Evolutionary conservation across 2,329 filamentous ascomycete species (phyloP).

Genomic region (Mycosphaerelloides madeirae): DNA sequence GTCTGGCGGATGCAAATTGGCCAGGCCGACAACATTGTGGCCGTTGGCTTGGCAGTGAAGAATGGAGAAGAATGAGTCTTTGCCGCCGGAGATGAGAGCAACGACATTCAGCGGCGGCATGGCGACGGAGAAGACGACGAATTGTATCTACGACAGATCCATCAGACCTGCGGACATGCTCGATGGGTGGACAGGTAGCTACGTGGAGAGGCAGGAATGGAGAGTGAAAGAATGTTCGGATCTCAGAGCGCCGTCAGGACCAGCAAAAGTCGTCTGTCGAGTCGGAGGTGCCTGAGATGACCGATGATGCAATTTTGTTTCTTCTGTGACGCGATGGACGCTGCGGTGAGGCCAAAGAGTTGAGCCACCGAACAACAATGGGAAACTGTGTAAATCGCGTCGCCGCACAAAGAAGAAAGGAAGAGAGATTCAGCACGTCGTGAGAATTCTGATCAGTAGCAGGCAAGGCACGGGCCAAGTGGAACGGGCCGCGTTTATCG

Average conservation of each 20-base stretch:
- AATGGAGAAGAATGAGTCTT: slow-evolving; percentile 92
- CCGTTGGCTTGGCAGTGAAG: slow-evolving; percentile 85
- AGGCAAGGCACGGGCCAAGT: no score
- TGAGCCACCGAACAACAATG: slow-evolving; percentile 10
- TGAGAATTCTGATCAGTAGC: not conserved
- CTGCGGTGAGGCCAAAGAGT: slow-evolving; percentile 2
- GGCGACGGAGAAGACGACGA: not conserved
- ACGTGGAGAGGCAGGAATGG: not conserved
- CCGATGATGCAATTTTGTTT: slow-evolving; percentile 32
- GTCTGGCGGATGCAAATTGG: slow-evolving; percentile 69
- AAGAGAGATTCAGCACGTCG: not conserved
- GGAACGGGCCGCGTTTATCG: no score
- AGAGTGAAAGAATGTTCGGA: no score
- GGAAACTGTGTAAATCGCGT: slow-evolving; percentile 9
- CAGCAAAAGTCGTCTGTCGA: not conserved
- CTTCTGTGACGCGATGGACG: slow-evolving; percentile 10
- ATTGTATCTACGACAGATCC: no score
- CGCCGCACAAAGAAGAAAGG: slow-evolving; percentile 12
- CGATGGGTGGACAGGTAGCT: not conserved
- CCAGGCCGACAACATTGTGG: slow-evolving; percentile 79
- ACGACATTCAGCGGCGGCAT: slow-evolving; percentile 63
- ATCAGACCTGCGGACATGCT: not conserved
- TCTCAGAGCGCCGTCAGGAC: no score
- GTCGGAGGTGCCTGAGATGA: slow-evolving; percentile 17
- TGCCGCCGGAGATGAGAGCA: slow-evolving; percentile 89